These are phyloP conservation scores for Suillus subalutaceus DNA, from an alignment of 768 basidiomycete species.

Conservation along the genomic window DNA sequence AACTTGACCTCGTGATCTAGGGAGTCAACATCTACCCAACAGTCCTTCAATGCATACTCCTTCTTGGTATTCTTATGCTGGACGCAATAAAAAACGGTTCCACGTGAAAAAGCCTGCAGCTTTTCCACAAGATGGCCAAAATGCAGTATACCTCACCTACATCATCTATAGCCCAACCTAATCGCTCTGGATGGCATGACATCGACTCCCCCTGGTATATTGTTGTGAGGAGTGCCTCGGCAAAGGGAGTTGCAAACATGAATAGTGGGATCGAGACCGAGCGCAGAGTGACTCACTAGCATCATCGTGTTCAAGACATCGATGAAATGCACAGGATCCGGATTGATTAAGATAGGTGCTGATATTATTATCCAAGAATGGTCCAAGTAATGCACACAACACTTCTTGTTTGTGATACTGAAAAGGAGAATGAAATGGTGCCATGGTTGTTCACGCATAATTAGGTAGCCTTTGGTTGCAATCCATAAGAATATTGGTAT, in stretches of 20 bases:
- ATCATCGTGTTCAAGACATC: neutral
- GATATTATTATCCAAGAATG: neutral
- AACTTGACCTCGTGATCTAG: neutral
- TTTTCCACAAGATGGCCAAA: neutral
- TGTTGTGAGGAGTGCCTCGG: too few relatives aligned
- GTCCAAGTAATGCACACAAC: neutral
- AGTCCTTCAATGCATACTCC: neutral
- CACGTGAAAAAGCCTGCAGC: neutral
- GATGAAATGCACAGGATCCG: neutral
- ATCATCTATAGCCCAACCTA: neutral
- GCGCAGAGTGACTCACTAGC: neutral
- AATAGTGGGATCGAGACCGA: constrained; percentile 1
- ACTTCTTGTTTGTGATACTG: neutral
- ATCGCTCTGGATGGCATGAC: neutral
- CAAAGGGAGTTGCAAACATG: neutral
- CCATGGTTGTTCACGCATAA: neutral
- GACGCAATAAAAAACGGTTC: neutral
- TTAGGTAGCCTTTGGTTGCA: constrained; percentile 1
- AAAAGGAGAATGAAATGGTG: neutral
- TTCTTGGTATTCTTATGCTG: neutral
- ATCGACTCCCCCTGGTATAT: neutral
- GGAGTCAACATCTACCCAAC: neutral
- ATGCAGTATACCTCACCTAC: neutral
- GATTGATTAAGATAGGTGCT: neutral
- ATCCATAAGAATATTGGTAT: neutral